Evolutionary conservation across 2,329 filamentous ascomycete genomes (phyloP).

Genomic region (Xylariomycetidae sp.): DNA sequence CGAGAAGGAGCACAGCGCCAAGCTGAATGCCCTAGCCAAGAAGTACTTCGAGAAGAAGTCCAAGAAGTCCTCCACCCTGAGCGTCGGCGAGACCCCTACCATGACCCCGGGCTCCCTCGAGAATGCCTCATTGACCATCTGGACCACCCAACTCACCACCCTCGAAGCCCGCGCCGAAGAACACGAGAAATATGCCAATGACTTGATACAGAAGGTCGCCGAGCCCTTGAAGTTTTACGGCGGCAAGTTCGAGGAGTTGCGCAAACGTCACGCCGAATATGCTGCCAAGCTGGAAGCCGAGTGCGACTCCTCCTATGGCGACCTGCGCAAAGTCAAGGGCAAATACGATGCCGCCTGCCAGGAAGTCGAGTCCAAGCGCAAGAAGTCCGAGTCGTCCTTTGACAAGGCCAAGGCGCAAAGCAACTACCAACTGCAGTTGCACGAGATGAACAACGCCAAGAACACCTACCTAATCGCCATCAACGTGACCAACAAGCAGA

Average conservation of each 20-base stretch:
- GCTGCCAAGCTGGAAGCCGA: slow-evolving; percentile 85
- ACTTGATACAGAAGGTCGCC: slow-evolving; percentile 73
- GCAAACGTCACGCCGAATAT: slow-evolving; percentile 86
- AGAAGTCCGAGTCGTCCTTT: slow-evolving; percentile 91
- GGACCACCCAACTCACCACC: slow-evolving; percentile 88
- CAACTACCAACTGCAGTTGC: slow-evolving; percentile 84
- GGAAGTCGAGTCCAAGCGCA: slow-evolving; percentile 88
- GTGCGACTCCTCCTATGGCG: slow-evolving; percentile 73
- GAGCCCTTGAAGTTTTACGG: slow-evolving; percentile 76
- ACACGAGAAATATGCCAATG: slow-evolving; percentile 77
- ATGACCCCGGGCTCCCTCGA: slow-evolving; percentile 95
- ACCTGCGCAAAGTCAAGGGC: slow-evolving; percentile 82
- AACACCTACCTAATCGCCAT: slow-evolving; percentile 97
- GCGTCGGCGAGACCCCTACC: slow-evolving; percentile 85
- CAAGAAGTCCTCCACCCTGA: slow-evolving; percentile 78
- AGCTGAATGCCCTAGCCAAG: slow-evolving; percentile 80
- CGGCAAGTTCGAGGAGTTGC: slow-evolving; percentile 77
- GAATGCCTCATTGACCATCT: slow-evolving; percentile 93
- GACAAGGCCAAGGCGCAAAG: slow-evolving; percentile 90
- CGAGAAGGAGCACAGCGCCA: slow-evolving; percentile 93
- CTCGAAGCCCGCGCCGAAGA: slow-evolving; percentile 83
- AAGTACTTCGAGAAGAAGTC: slow-evolving; percentile 98
- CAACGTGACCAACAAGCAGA: slow-evolving; percentile 95
- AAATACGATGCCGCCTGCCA: slow-evolving; percentile 93
- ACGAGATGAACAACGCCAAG: slow-evolving; percentile 96